A percentile compares a stretch with the other conserved stretches of the same genome.
Evolutionary conservation across 2,329 filamentous ascomycete species (phyloP).

Genomic region (Dactylellina haptotyla): DNA sequence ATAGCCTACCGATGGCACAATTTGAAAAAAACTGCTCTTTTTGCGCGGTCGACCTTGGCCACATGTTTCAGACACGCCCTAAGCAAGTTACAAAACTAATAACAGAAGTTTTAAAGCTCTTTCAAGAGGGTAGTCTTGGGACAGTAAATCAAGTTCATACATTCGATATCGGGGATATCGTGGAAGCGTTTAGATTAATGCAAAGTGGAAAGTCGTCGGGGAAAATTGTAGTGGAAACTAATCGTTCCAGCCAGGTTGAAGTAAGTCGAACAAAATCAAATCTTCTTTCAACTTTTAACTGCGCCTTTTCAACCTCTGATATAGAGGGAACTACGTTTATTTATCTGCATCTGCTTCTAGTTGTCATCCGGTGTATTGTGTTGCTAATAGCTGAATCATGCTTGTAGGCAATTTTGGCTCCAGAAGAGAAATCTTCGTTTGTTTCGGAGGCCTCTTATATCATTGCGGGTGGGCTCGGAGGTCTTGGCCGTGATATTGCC

Average conservation of each 20-base stretch:
- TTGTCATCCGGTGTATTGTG: no score
- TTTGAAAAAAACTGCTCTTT: no score
- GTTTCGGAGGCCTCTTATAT: conserved; percentile 66
- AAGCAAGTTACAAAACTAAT: conserved; percentile 13
- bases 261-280: background rate
- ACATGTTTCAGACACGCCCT: conserved; percentile 9
- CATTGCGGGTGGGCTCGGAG: conserved; percentile 69
- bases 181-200: conserved; percentile 63
- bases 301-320: no score
- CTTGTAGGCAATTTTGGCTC: conserved; percentile 1
- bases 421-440: background rate
- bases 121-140: conserved; percentile 33
- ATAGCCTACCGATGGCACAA: conserved; percentile 63
- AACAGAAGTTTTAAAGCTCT: conserved; percentile 14
- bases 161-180: conserved; percentile 58
- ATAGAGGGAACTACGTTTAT: no score
- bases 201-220: conserved; percentile 64
- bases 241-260: background rate
- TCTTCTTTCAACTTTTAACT: background rate
- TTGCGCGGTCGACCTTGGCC: no score
- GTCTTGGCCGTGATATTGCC: conserved; percentile 68
- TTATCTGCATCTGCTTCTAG: no score
- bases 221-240: conserved; percentile 61
- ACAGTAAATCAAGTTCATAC: conserved; percentile 59
- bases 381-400: no score